Percentiles rank a stretch among this genome's conserved stretches.
Evolutionary conservation across 495 filamentous ascomycete species (phyloP).

Genomic region (Talaromyces nanjingensis): DNA sequence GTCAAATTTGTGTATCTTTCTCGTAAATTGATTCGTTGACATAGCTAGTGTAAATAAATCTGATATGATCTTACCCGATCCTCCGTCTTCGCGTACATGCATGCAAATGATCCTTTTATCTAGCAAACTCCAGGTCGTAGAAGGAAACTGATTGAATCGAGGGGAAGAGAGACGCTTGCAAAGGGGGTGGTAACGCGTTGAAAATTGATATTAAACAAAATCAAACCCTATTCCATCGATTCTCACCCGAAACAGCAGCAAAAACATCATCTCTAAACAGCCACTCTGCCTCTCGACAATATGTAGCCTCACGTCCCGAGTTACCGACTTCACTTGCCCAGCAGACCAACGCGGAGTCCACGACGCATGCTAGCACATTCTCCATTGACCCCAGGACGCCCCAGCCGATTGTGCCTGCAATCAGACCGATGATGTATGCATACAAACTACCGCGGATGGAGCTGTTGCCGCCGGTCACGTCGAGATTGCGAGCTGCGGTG

Average conservation of each 20-base stretch:
- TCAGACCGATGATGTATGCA: conserved; percentile 86
- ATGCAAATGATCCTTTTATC: neutral
- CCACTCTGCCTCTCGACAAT: conserved; percentile 80
- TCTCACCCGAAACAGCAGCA: conserved; percentile 1
- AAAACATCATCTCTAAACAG: conserved; percentile 57
- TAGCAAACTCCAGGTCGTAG: neutral
- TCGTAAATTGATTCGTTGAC: neutral
- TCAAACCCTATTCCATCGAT: conserved; percentile 4
- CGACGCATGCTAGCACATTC: conserved; percentile 81
- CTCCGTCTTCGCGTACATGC: neutral
- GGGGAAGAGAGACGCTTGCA: neutral
- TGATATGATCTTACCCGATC: neutral
- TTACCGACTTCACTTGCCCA: conserved; percentile 82
- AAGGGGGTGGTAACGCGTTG: neutral
- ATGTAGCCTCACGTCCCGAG: conserved; percentile 60
- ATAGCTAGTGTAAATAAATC: neutral
- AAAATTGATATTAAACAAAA: neutral
- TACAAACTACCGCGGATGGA: conserved; percentile 77
- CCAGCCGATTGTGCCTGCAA: conserved; percentile 92
- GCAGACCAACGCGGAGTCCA: conserved; percentile 88
- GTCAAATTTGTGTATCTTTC: neutral
- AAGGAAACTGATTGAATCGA: neutral
- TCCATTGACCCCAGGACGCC: conserved; percentile 92
- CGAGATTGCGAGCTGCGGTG: conserved; percentile 71
- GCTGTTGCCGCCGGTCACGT: conserved; percentile 46